Base-by-base conservation (phyloP, 768 basidiomycete genomes). In the Pholiota molesta region DNA sequence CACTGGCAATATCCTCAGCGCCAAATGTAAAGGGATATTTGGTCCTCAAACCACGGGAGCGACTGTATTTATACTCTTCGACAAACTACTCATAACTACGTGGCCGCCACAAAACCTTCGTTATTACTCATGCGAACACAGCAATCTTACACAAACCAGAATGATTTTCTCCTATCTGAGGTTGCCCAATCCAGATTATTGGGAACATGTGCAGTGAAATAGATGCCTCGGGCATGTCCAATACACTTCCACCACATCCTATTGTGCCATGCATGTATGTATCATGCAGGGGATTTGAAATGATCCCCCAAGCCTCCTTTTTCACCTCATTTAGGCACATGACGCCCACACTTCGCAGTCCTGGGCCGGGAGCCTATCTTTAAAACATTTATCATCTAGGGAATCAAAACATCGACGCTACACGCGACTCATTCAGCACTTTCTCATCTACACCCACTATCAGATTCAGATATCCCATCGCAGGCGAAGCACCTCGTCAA, bases 341-440 rank as follows among this genome's bases (percentile, higher is more conserved):
- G 55, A 57, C 44, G 28, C 55, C 55, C 55, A 57, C 39, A 57
- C 40, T 45, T 33, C 52, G 52, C 52, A 11, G 14, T 54, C 5
- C 29, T 54, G 52, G 52, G 16, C 52, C 52, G 52, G 52, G 31
- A 31, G 31, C 54, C 37, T 55, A 55, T 55, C 54, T 39, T 55
- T 21, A 26, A 31, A 31, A 49, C 11, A 49, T 49, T 23, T 49
- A 23, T 49, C 26, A 49, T 49, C 47, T n/a, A 11, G n/a, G 42
- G 42, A 21, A 44, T 44, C 42, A 44, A 44, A 44, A 44, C 9
- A 11, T 37, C 35, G 35, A 37, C 35, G 35, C 11, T 44, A 19
- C 42, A 44, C 1, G 42, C n/a, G 42, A 44, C n/a, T 1, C n/a
- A 44, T 21, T 44, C 14, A 37, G 35, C 14, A 16, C 42, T 44